Conservation (phyloP, 306 rosid species). For the Mucuna pruriens region DNA sequence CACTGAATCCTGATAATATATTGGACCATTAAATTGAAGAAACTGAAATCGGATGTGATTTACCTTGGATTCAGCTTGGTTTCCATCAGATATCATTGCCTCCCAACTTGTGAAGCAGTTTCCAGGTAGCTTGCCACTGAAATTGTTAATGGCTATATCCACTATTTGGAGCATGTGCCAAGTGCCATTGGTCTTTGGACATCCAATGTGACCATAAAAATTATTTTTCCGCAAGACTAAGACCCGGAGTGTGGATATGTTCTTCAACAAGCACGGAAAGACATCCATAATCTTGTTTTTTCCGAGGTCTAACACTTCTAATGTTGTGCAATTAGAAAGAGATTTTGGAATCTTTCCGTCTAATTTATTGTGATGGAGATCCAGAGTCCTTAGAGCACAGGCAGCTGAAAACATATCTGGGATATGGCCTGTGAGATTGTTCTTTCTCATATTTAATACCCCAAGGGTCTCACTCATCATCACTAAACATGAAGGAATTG, state of each 20-base stretch:
- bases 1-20: conserved; percentile 53
- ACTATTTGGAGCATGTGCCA: conserved; percentile 58
- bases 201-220: conserved; percentile 43
- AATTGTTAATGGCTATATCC: conserved; percentile 55
- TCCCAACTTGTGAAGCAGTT: conserved; percentile 45
- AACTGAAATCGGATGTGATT: conserved; percentile 26
- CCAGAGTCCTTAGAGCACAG: conserved; percentile 48
- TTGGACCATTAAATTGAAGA: background rate
- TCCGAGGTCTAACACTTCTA: conserved; percentile 53
- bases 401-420: conserved; percentile 31
- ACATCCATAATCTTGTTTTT: background rate
- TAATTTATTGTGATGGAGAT: conserved; percentile 38
- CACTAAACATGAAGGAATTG: conserved; percentile 47
- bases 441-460: conserved; percentile 43
- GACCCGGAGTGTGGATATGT: conserved; percentile 48
- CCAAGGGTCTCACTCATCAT: conserved; percentile 14
- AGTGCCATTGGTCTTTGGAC: background rate
- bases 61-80: background rate
- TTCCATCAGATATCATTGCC: conserved; percentile 47
- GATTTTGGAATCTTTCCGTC: conserved; percentile 55
- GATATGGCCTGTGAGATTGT: conserved; percentile 36
- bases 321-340: conserved; percentile 31
- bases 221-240: conserved; percentile 50
- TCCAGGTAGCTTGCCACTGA: conserved; percentile 44
- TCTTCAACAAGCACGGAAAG: conserved; percentile 53